A percentile compares a stretch with the other conserved stretches of the same genome.
Conservation (phyloP, 176 grass and related monocot genomes). For the Guadua angustifolia region DNA sequence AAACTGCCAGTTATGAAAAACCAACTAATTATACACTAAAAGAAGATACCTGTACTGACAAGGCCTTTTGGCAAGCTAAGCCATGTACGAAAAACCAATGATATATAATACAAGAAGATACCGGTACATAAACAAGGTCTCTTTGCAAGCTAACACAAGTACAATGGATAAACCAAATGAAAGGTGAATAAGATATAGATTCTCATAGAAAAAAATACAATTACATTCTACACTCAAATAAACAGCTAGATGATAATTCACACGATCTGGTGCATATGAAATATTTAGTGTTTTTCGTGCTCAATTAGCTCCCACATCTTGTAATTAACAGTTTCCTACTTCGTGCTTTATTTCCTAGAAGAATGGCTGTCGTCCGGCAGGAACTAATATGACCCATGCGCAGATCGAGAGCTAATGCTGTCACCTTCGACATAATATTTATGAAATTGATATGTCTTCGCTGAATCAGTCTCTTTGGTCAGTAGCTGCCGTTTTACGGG, state of each 20-base stretch:
- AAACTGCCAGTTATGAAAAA: background rate
- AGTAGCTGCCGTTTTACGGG: constrained; percentile 39
- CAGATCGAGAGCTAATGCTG: constrained; percentile 41
- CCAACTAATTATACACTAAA: background rate
- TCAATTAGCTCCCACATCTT: constrained; percentile 34
- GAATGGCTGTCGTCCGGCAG: constrained; percentile 28
- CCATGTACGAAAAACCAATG: background rate
- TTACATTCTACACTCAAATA: background rate
- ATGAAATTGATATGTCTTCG: constrained; percentile 19
- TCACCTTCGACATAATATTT: constrained; percentile 27
- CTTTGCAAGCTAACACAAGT: constrained; percentile 4
- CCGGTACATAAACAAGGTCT: background rate
- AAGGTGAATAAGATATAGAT: constrained; percentile 28
- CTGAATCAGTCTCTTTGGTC: constrained; percentile 31
- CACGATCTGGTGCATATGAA: constrained; percentile 5
- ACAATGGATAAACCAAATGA: constrained; percentile 25
- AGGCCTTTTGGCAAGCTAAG: background rate
- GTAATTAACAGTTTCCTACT: constrained; percentile 34
- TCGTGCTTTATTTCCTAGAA: constrained; percentile 47
- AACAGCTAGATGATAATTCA: constrained; percentile 26
- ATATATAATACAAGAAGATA: constrained; percentile 9
- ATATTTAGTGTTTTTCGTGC: constrained; percentile 30
- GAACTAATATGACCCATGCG: constrained; percentile 42
- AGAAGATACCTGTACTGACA: background rate
- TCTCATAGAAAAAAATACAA: background rate